These are phyloP conservation scores for Vanderwaltozyma tropicalis DNA, from an alignment of 805 yeast species.

Conservation along the genomic window DNA sequence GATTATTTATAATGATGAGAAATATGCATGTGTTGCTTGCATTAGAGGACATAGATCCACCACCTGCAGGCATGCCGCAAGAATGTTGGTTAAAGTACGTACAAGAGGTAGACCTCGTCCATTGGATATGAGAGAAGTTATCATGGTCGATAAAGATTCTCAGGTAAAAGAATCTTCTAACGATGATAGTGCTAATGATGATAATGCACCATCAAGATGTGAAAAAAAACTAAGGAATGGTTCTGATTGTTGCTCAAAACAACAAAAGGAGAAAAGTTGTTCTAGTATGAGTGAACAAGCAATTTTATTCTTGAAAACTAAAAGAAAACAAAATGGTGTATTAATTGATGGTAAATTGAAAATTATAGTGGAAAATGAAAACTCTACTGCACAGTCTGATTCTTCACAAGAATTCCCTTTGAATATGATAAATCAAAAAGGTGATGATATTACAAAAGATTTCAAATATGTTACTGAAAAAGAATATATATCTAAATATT, in stretches of 20 bases:
- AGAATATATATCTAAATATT: constrained; percentile 17
- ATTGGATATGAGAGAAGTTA: constrained; percentile 30
- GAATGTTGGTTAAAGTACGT: constrained; percentile 78
- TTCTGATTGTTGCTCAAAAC: too few species aligned
- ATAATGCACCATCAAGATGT: background rate
- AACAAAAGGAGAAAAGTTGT: too few species aligned
- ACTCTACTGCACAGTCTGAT: background rate
- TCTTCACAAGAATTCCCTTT: too few species aligned
- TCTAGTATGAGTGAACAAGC: constrained; percentile 23
- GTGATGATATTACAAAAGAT: background rate
- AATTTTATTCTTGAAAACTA: constrained; percentile 20
- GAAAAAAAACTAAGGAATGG: background rate
- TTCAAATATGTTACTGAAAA: constrained; percentile 17
- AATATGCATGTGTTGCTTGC: constrained; percentile 78
- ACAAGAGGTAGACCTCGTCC: constrained; percentile 80
- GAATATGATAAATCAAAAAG: background rate
- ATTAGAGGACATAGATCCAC: constrained; percentile 90
- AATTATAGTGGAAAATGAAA: constrained; percentile 16
- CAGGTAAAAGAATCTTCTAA: constrained; percentile 11
- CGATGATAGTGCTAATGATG: too few species aligned
- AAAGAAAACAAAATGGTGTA: constrained; percentile 20
- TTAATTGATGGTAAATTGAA: constrained; percentile 22
- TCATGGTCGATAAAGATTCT: constrained; percentile 23
- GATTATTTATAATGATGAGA: constrained; percentile 71
- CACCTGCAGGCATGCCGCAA: constrained; percentile 67